Conservation (phyloP, 352 stramenopile species). For the Phytophthora rubi region DNA sequence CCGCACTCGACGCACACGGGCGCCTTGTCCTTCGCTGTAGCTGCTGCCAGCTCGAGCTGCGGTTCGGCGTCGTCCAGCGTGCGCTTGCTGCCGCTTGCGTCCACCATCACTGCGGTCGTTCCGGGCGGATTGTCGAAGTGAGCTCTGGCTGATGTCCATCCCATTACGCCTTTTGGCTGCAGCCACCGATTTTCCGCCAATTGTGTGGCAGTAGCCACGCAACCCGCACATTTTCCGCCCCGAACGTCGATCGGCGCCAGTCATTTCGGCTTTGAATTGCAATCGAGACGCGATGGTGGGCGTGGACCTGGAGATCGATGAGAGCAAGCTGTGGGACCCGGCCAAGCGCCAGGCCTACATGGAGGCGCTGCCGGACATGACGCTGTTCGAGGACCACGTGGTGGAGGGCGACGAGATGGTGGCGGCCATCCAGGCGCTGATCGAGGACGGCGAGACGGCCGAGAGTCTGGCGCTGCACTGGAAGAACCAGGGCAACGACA, state of each 20-base stretch:
- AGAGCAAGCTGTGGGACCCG: conserved; percentile 88
- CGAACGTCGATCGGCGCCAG: conserved; percentile 11
- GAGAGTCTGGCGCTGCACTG: conserved; percentile 87
- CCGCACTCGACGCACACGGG: conserved; percentile 57
- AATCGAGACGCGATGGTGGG: conserved; percentile 63
- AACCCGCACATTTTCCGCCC: conserved; percentile 3
- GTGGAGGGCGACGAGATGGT: conserved; percentile 89
- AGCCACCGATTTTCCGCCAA: not conserved
- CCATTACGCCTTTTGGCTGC: conserved; percentile 26
- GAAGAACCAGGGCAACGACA: conserved; percentile 91
- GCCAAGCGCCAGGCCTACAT: conserved; percentile 84
- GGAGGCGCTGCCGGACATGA: conserved; percentile 86
- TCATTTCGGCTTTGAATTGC: conserved; percentile 27
- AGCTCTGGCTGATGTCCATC: conserved; percentile 20
- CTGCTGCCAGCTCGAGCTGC: conserved; percentile 11
- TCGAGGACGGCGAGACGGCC: conserved; percentile 87
- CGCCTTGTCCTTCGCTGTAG: not conserved
- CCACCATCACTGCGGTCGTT: conserved; percentile 3
- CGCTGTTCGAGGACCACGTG: conserved; percentile 89
- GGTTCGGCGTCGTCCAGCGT: conserved; percentile 29
- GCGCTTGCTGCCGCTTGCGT: conserved; percentile 43
- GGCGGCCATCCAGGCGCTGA: conserved; percentile 85
- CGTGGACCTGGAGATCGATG: conserved; percentile 87
- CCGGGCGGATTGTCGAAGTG: conserved; percentile 13
- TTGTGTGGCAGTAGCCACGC: not conserved